Base-by-base conservation (phyloP, 2,329 filamentous ascomycete genomes). In the Rhynchosporium graminicola region DNA sequence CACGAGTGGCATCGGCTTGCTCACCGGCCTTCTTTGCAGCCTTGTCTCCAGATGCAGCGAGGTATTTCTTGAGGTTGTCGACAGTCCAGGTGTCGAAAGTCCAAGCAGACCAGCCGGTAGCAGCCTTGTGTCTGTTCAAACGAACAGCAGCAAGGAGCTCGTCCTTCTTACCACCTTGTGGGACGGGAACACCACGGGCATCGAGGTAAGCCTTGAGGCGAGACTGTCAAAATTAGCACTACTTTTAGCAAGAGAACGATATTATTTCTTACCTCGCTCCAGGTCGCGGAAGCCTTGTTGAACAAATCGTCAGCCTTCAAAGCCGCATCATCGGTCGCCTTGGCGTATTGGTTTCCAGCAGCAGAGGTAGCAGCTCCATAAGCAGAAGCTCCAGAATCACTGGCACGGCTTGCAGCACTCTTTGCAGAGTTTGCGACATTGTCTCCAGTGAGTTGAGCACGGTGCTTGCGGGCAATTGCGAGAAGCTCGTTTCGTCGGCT, bases 401-500 rank as follows among this genome's bases (percentile, higher is more conserved):
- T 87, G 54, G 88, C 91, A 66, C 83, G 88, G 10, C 87, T 91
- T 46, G 88, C 88, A 63, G 87, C 88, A 59, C 88, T 89, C 66
- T 83, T 87, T 4, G 83, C 82, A 28, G 84, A 85, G 33, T 83
- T 79, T 43, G 83, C 61, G 40, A 66, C 65, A 43, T 83, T 90
- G 71, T 92, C 87, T 64, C 87, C 88, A 20, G 87, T 80, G 51
- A 94, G 80, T 63, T 87, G 80, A 63, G 89, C 88, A 63, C 90
- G 88, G 78, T 96, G 86, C 82, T 95, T 96, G 74, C 94, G 92
- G 67, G 94, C 89, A 65, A 98, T 84, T 59, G 94, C 92, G 59
- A 96, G 82, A 31, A 98, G 84, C 77, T 99, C 94, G 72, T 97
- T 96, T 60, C 68, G 65, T 81, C 90, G 93, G 73, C 91, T 96